Evolutionary conservation across 2,329 filamentous ascomycete genomes (phyloP), one percentile per base, ranked within the genome.

Genomic region (Zelopaecilomyces penicillatus): DNA sequence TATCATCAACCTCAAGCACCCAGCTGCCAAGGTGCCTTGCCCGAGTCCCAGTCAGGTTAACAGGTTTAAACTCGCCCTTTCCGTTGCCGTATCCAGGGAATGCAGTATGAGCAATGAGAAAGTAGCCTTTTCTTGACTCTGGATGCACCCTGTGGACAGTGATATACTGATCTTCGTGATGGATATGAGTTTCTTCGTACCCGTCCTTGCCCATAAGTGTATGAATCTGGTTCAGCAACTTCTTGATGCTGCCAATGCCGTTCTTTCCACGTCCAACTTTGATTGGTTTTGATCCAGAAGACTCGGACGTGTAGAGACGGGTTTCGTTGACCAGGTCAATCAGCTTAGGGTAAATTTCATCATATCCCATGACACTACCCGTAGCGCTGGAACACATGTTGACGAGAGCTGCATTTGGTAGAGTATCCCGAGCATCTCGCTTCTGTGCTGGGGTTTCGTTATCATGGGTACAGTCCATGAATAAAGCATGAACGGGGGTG

Each of bases 381-480:
- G 85, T 90, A 2, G 91, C 88, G 55, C 88, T 95, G 27, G 89
- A 82, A 64, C 94, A 98, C 90, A 98, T 96, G 59, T 83, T 85
- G 33, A 97, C 91, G 4, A 98, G 74, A 5, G 93, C 93, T 41
- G 91, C 90, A 58, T 94, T 97, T 6, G 94, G 87, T 7, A 98
- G 74, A 0, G 93, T 97, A 61, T 98, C 94, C 48, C 89, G 80
- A 42, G 90, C 90, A 62, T 96, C 90, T 35, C 94, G 79, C 65
- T 96, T 96, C 65, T 98, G 91, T 1, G 91, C 87, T 1, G 93
- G 93, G 2, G 88, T 85, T 67, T 98, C 91, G 56, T 98, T 98
- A 67, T 98, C 93, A 63, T 98, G 93, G 0, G 94, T 98, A 65
- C 94, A 98, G 62, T 98, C 94, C 89, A 97, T 97, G 66, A 98